Evolutionary conservation across 1,139 yeast genomes (phyloP).

Genomic region (Diutina catenulata): DNA sequence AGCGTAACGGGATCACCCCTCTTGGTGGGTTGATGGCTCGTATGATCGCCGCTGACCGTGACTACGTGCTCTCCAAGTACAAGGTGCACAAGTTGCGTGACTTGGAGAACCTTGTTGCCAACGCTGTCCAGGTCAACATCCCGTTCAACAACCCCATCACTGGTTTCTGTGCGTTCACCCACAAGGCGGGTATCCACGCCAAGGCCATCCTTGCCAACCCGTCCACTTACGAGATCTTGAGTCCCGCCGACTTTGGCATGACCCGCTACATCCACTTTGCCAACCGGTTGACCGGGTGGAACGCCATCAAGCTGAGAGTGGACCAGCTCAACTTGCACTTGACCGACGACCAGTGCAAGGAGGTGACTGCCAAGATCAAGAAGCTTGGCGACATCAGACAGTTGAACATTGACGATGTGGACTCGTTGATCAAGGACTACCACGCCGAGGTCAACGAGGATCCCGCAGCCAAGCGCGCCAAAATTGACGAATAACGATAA

Average conservation of each 20-base stretch:
- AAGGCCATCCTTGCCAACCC: slow-evolving; percentile 51
- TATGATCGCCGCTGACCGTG: slow-evolving; percentile 50
- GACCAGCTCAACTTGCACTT: slow-evolving; percentile 36
- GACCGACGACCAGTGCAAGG: slow-evolving; percentile 47
- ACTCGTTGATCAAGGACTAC: slow-evolving; percentile 34
- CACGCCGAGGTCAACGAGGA: slow-evolving; percentile 31
- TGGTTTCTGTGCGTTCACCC: slow-evolving; percentile 53
- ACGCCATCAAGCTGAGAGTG: slow-evolving; percentile 36
- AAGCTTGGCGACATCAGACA: slow-evolving; percentile 44
- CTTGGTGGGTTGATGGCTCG: slow-evolving; percentile 53
- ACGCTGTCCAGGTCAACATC: slow-evolving; percentile 44
- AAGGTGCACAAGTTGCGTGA: slow-evolving; percentile 43
- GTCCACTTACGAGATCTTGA: slow-evolving; percentile 45
- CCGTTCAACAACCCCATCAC: slow-evolving; percentile 53
- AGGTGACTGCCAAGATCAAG: slow-evolving; percentile 41
- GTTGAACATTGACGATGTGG: slow-evolving; percentile 36
- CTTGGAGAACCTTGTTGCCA: slow-evolving; percentile 45
- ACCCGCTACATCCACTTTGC: slow-evolving; percentile 49
- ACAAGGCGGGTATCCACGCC: slow-evolving; percentile 53
- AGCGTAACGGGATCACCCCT: slow-evolving; percentile 50
- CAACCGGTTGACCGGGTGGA: slow-evolving; percentile 47
- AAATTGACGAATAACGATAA: no score
- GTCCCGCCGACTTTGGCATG: slow-evolving; percentile 46
- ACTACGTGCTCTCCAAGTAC: slow-evolving; percentile 44
- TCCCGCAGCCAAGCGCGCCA: no score